phyloP scores from a whole-genome alignment of 1,139 yeast genomes.

The Suhomyces terraborum region DNA sequence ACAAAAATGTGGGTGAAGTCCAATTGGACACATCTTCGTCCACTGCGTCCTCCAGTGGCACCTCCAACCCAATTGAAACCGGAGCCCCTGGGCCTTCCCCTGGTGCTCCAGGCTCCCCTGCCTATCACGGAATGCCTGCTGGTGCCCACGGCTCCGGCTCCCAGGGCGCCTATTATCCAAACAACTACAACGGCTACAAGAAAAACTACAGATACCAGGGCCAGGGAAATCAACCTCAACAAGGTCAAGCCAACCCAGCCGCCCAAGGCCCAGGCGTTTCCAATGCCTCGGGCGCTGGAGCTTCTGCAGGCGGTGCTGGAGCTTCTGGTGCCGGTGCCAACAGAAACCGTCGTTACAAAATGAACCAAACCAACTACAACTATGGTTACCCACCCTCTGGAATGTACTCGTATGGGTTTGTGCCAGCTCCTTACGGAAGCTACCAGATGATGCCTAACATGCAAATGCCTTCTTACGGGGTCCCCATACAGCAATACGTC shows the following conservation, averaged over 20 bases:
- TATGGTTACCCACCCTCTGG: slow-evolving; percentile 19
- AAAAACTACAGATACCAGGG: slow-evolving; percentile 11
- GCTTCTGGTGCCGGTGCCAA: slow-evolving; percentile 15
- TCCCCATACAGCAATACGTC: slow-evolving; percentile 19
- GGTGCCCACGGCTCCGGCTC: slow-evolving; percentile 14
- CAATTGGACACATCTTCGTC: neutral
- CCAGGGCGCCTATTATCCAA: slow-evolving; percentile 9
- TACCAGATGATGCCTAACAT: slow-evolving; percentile 21
- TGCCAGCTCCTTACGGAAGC: slow-evolving; percentile 19
- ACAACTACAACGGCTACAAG: slow-evolving; percentile 13
- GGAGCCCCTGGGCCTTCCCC: slow-evolving; percentile 13
- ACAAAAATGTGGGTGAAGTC: slow-evolving; percentile 5
- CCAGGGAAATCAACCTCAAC: slow-evolving; percentile 3
- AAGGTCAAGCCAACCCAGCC: slow-evolving; percentile 4
- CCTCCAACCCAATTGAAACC: slow-evolving; percentile 15
- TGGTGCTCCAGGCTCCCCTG: slow-evolving; percentile 3
- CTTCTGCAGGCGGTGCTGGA: slow-evolving; percentile 8
- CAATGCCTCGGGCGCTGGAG: neutral
- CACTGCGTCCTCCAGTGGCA: slow-evolving; percentile 13
- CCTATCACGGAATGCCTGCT: slow-evolving; percentile 1
- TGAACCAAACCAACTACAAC: slow-evolving; percentile 19
- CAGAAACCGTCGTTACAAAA: slow-evolving; percentile 15
- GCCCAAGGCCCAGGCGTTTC: neutral
- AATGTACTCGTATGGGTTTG: slow-evolving; percentile 19
- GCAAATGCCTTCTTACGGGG: slow-evolving; percentile 21